Base-by-base conservation (phyloP, 805 yeast genomes). In the Candida jianshihensis region DNA sequence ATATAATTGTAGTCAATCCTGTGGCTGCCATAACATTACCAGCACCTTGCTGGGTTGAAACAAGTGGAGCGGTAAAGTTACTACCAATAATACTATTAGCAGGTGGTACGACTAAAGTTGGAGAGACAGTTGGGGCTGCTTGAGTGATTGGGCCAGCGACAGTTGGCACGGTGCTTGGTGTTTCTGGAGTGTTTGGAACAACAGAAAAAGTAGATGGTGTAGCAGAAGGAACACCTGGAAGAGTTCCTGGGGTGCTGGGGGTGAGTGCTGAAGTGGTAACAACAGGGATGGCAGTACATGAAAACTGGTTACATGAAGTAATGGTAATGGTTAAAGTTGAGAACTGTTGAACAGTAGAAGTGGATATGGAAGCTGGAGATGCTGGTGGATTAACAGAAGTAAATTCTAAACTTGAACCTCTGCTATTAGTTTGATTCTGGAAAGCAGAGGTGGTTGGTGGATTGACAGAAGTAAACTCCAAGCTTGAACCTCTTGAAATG, bases 1-100 rank as follows among this genome's bases (percentile, higher is more conserved):
- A 39, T 24, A 30, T 36, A 13, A 35, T 42, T 19, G 34, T 44
- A 14, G 32, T 33, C 13, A 29, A 37, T 25, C 37, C 44, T 11
- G 38, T n/a, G 16, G 24, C 16, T 13, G 30, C 31, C 17, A 36
- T 16, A 11, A 31, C 19, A 34, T 35, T 34, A 37, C 29, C 45
- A 14, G 33, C 44, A 30, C 42, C 46, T 10, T 30, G 25, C 20
- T 36, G 37, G 10, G 36, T 22, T 14, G 44, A 9, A 6, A 40
- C 13, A 18, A 26, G 22, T 32, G 46, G 44, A 7, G 24, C 18
- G 12, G 34, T 26, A 13, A 6, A 9, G 29, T 15, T 26, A 26
- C 12, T 4, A 6, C 4, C 9, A n/a, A 17, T 26, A 6, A 9
- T 14, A 5, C 5, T 14, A 19, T 27, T 19, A 21, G 13, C 5